phyloP scores from a whole-genome alignment of 2,329 filamentous ascomycete genomes.

The Cercospora janseana region DNA sequence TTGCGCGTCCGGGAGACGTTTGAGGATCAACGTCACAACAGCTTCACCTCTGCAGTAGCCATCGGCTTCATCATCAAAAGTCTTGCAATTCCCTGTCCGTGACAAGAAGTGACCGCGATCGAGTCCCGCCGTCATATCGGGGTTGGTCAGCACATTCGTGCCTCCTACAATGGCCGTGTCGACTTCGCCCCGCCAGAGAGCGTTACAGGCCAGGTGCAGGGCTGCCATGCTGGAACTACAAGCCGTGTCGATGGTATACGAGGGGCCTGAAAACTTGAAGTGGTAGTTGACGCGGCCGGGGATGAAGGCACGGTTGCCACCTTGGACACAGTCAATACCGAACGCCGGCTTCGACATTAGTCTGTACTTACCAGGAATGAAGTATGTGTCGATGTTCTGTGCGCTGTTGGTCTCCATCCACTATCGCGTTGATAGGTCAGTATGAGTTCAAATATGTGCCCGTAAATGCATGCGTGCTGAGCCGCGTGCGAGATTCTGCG shows the following conservation, averaged over 20 bases:
- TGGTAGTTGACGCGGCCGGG: conserved; percentile 30
- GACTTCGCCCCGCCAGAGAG: conserved; percentile 28
- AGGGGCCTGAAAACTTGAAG: conserved; percentile 31
- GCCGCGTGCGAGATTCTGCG: no score
- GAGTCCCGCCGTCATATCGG: conserved; percentile 27
- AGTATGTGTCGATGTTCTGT: conserved; percentile 28
- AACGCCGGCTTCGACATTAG: not conserved
- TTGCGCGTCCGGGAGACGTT: conserved; percentile 58
- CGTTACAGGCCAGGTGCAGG: conserved; percentile 24
- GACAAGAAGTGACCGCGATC: conserved; percentile 27
- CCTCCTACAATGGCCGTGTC: conserved; percentile 31
- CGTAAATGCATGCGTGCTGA: no score
- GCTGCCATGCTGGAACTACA: conserved; percentile 30
- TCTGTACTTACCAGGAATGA: conserved; percentile 18
- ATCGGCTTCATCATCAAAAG: conserved; percentile 32
- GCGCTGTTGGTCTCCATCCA: conserved; percentile 27
- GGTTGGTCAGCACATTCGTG: conserved; percentile 27
- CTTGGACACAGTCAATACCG: not conserved
- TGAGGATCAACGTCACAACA: conserved; percentile 39
- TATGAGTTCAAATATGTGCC: not conserved
- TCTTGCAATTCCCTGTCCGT: conserved; percentile 28
- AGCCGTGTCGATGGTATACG: conserved; percentile 30
- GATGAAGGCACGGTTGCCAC: conserved; percentile 11
- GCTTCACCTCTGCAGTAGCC: conserved; percentile 39
- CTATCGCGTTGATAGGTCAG: not conserved